phyloP scores from a whole-genome alignment of 2,329 filamentous ascomycete genomes.

The Xylariaceae sp. region DNA sequence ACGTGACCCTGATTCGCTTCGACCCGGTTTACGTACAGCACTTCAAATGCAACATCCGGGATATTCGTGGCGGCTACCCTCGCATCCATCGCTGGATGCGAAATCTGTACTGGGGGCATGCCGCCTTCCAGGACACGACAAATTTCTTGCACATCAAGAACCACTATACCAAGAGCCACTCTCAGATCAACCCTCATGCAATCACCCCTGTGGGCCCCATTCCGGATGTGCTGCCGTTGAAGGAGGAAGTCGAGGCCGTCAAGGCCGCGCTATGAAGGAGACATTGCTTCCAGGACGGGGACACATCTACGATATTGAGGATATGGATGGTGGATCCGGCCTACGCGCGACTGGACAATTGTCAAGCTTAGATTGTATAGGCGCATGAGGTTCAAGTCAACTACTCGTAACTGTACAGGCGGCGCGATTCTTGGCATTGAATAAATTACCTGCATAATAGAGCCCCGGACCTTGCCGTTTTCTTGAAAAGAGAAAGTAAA shows the following conservation, averaged over 20 bases:
- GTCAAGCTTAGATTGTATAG: no score
- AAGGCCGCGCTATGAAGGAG: conserved; percentile 1
- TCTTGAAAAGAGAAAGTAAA: no score
- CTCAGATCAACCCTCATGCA: conserved; percentile 61
- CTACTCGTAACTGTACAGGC: no score
- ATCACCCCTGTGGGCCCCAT: conserved; percentile 85
- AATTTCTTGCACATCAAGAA: conserved; percentile 95
- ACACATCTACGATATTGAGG: no score
- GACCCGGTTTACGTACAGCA: conserved; percentile 76
- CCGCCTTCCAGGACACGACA: conserved; percentile 77
- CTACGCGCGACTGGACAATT: no score
- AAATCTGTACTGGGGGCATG: conserved; percentile 76
- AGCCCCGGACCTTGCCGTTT: no score
- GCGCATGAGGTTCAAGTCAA: no score
- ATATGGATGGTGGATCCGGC: no score
- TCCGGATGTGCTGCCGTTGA: conserved; percentile 73
- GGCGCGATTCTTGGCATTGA: no score
- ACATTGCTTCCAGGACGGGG: no score
- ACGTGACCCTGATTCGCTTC: conserved; percentile 28
- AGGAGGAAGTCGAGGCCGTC: conserved; percentile 69
- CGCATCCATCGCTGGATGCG: conserved; percentile 76
- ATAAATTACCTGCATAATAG: no score
- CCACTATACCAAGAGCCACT: conserved; percentile 59
- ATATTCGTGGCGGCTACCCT: conserved; percentile 82
- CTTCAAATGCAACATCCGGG: conserved; percentile 81